Conservation (phyloP, 1,284 basidiomycete species). For the Agaricales sp. region DNA sequence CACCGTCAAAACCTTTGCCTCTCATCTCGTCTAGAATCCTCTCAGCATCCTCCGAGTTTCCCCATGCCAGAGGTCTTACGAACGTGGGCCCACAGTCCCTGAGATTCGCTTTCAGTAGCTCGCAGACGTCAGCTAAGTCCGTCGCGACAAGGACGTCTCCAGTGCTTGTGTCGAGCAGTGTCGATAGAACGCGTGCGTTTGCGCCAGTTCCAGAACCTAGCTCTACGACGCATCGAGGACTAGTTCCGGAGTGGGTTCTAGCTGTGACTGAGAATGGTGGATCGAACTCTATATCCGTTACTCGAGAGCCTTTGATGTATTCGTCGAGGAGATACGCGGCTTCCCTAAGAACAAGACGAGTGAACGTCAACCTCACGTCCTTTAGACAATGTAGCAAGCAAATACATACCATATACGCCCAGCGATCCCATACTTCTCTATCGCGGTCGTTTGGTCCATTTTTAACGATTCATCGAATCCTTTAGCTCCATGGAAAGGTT, state of each 20-base stretch:
- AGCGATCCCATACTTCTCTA: conserved; percentile 62
- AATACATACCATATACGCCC: conserved; percentile 58
- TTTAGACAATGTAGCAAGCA: conserved; percentile 7
- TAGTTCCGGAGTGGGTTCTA: conserved; percentile 12
- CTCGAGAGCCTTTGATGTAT: conserved; percentile 41
- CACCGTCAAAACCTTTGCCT: conserved; percentile 9
- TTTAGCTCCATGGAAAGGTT: conserved; percentile 8
- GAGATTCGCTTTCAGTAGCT: conserved; percentile 48
- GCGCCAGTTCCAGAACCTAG: conserved; percentile 67
- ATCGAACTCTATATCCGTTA: conserved; percentile 38
- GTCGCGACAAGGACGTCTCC: conserved; percentile 44
- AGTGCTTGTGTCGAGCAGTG: conserved; percentile 14
- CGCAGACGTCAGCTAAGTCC: conserved; percentile 62
- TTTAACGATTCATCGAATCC: conserved; percentile 6
- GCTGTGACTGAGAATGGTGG: conserved; percentile 33
- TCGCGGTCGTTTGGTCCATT: conserved; percentile 45
- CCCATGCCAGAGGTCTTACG: conserved; percentile 61
- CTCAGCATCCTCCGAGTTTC: conserved; percentile 31
- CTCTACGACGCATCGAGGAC: conserved; percentile 34
- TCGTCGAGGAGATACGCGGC: conserved; percentile 51
- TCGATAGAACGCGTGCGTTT: conserved; percentile 39
- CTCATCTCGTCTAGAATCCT: conserved; percentile 23
- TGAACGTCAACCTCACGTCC: neutral
- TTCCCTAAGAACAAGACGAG: conserved; percentile 39
- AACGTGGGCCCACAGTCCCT: conserved; percentile 14